A percentile compares a stretch with the other conserved stretches of the same genome.
Conservation (phyloP, 495 filamentous ascomycete species). For the Annulohypoxylon bovei region DNA sequence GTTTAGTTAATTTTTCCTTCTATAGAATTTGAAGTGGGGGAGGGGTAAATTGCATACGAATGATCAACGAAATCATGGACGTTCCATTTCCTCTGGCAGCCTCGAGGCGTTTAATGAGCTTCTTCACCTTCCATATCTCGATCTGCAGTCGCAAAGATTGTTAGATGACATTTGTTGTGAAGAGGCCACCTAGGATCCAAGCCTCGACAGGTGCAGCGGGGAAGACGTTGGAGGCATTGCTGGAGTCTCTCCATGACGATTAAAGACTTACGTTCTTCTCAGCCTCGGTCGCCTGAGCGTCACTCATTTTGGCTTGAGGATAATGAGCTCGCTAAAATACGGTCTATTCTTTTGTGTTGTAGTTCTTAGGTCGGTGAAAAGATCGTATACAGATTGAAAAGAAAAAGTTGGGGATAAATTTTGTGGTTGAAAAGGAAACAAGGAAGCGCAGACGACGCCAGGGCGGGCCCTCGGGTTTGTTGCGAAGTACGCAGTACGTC, state of each 20-base stretch:
- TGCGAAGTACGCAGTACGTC: constrained; percentile 14
- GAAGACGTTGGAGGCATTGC: not conserved
- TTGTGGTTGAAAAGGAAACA: constrained; percentile 38
- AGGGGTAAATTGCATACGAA: constrained; percentile 69
- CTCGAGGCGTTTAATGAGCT: constrained; percentile 95
- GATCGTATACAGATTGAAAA: constrained; percentile 29
- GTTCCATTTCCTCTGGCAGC: constrained; percentile 94
- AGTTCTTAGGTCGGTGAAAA: constrained; percentile 15
- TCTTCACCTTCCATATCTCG: constrained; percentile 91
- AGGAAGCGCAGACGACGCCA: constrained; percentile 29
- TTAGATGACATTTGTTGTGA: constrained; percentile 32
- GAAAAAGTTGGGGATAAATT: constrained; percentile 32
- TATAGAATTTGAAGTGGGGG: constrained; percentile 28
- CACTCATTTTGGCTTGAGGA: constrained; percentile 78
- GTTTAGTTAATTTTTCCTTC: constrained; percentile 15
- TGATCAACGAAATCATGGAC: constrained; percentile 98
- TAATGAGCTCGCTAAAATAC: constrained; percentile 40
- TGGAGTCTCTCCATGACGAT: constrained; percentile 14
- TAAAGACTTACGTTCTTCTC: constrained; percentile 86
- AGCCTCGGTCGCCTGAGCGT: constrained; percentile 87
- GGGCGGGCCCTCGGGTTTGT: constrained; percentile 36
- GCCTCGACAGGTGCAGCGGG: constrained; percentile 3
- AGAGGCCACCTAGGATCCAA: constrained; percentile 16
- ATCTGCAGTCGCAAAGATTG: constrained; percentile 51
- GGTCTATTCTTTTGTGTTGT: constrained; percentile 25